phyloP scores from a whole-genome alignment of 371 early-diverging fungal species.

The Mucor ambiguus region DNA sequence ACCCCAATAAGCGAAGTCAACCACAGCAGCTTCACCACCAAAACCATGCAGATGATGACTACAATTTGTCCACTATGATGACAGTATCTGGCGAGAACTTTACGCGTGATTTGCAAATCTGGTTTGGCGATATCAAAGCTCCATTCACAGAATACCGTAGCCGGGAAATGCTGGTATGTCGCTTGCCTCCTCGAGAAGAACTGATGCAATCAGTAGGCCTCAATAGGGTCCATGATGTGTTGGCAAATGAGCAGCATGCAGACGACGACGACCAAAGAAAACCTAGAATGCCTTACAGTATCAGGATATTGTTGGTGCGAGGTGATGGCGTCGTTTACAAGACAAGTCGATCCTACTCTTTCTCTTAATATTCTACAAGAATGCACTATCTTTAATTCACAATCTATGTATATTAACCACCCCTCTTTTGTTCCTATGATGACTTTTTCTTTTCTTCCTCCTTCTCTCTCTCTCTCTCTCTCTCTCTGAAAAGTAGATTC shows the following conservation, averaged over 20 bases:
- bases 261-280: not conserved
- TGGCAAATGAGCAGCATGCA: not conserved
- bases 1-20: not conserved
- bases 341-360: constrained; percentile 38
- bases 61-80: constrained; percentile 9
- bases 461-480: too few species aligned
- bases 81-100: constrained; percentile 61
- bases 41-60: not conserved
- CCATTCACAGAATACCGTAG: constrained; percentile 38
- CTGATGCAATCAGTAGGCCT: constrained; percentile 13
- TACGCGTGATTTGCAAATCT: constrained; percentile 65
- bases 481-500: not conserved
- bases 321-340: constrained; percentile 68
- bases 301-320: constrained; percentile 64
- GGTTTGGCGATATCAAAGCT: constrained; percentile 63
- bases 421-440: not conserved
- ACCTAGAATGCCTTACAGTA: constrained; percentile 15
- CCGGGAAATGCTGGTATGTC: constrained; percentile 38
- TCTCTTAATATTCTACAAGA: constrained; percentile 5
- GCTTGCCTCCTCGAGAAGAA: constrained; percentile 35
- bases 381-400: not conserved
- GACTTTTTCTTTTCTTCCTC: not conserved
- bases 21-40: not conserved
- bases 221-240: constrained; percentile 8
- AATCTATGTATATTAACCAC: not conserved